Conservation (phyloP, 305 asterid genomes). For the Solanum hybrid region DNA sequence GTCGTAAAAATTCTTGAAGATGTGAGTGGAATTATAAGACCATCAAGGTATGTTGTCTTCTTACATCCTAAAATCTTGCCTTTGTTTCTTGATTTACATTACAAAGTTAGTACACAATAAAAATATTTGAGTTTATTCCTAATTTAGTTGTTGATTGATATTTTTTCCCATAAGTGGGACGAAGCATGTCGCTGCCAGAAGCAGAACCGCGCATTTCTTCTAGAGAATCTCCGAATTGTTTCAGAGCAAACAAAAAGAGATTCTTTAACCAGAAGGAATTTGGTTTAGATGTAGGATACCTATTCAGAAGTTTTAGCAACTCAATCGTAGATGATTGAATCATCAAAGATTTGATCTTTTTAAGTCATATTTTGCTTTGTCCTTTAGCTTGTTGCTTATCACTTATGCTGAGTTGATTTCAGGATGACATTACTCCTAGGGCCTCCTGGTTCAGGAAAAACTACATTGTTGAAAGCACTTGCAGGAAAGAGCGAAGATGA, state of each 20-base stretch:
- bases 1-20: constrained; percentile 52
- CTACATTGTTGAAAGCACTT: constrained; percentile 60
- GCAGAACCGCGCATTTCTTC: background rate
- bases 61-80: background rate
- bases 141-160: background rate
- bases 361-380: background rate
- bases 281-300: background rate
- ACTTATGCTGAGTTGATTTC: background rate
- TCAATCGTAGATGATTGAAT: background rate
- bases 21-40: constrained; percentile 60
- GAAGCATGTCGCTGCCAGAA: background rate
- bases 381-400: background rate
- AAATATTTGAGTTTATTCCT: background rate
- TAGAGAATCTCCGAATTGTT: background rate
- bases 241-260: background rate
- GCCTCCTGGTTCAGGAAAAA: constrained; percentile 88
- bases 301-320: background rate
- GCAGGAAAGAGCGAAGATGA: constrained; percentile 64
- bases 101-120: background rate
- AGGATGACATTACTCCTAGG: constrained; percentile 86
- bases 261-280: background rate
- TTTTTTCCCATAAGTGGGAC: background rate
- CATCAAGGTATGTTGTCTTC: constrained; percentile 46
- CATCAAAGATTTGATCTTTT: background rate
- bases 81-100: background rate